A percentile compares a stretch with the other conserved stretches of the same genome.
Evolutionary conservation across 179 eudicot species (phyloP).

Genomic region (Carnegiea gigantea): DNA sequence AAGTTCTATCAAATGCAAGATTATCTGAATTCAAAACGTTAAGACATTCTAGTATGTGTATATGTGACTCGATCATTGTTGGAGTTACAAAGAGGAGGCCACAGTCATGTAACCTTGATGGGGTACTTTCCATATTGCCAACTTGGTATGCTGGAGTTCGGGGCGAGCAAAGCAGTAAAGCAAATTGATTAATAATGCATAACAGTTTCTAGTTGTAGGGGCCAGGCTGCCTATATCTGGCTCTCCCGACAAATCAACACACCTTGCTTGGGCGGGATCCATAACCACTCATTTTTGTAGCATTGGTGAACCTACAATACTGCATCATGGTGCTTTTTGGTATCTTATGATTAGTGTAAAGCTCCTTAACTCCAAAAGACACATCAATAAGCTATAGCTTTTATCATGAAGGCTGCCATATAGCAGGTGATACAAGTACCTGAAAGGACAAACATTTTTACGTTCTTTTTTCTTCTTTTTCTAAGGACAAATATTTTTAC

Average conservation of each 20-base stretch:
- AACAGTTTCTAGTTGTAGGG: background rate
- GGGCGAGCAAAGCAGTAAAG: background rate
- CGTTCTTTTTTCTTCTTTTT: too few relatives aligned
- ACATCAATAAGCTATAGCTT: background rate
- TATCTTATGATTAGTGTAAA: background rate
- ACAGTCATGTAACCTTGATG: background rate
- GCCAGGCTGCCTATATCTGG: background rate
- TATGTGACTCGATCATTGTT: background rate
- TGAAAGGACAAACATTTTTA: background rate
- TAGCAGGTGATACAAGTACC: slow-evolving; percentile 7
- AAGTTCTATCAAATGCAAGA: background rate
- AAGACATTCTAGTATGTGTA: background rate
- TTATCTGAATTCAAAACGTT: background rate
- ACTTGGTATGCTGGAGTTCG: background rate
- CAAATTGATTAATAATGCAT: background rate
- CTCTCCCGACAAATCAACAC: background rate
- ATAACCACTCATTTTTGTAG: background rate
- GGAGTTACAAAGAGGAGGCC: background rate
- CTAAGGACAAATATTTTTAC: background rate
- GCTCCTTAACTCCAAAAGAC: background rate
- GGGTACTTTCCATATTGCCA: background rate
- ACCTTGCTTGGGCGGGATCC: background rate
- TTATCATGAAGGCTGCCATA: background rate
- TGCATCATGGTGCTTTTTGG: background rate
- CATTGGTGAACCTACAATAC: slow-evolving; percentile 1